These are phyloP conservation scores for Arthrinium phaeospermum DNA, from an alignment of 2,329 filamentous ascomycete species.

Conservation along the genomic window DNA sequence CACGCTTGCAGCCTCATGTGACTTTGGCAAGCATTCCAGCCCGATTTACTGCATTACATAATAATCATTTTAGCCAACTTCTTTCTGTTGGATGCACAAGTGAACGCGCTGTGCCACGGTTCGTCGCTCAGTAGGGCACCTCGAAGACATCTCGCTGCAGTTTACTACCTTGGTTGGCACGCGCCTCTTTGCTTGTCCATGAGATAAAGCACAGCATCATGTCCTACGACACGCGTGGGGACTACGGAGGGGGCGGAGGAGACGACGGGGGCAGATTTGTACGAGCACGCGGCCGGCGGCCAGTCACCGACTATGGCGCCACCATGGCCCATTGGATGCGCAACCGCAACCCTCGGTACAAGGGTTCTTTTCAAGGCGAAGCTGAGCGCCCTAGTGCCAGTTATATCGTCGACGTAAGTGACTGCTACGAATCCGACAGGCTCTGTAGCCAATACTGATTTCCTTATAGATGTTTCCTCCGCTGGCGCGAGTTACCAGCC, in stretches of 20 bases:
- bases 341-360: conserved; percentile 77
- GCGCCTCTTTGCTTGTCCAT: conserved; percentile 26
- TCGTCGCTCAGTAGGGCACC: background rate
- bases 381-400: conserved; percentile 84
- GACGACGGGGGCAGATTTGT: conserved; percentile 51
- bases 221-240: conserved; percentile 61
- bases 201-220: conserved; percentile 40
- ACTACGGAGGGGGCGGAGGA: conserved; percentile 45
- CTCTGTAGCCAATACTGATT: background rate
- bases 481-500: conserved; percentile 72
- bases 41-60: background rate
- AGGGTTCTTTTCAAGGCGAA: conserved; percentile 74
- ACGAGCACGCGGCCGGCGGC: conserved; percentile 60
- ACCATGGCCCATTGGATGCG: conserved; percentile 92
- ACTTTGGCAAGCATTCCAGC: conserved; percentile 17
- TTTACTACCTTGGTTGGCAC: background rate
- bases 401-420: conserved; percentile 83
- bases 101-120: background rate
- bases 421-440: conserved; percentile 12
- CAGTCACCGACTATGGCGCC: conserved; percentile 91
- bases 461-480: conserved; percentile 80
- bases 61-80: background rate
- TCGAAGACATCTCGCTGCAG: background rate
- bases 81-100: background rate
- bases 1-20: conserved; percentile 21